phyloP scores from a whole-genome alignment of 2,329 filamentous ascomycete species.

The Pleomassaria siparia region DNA sequence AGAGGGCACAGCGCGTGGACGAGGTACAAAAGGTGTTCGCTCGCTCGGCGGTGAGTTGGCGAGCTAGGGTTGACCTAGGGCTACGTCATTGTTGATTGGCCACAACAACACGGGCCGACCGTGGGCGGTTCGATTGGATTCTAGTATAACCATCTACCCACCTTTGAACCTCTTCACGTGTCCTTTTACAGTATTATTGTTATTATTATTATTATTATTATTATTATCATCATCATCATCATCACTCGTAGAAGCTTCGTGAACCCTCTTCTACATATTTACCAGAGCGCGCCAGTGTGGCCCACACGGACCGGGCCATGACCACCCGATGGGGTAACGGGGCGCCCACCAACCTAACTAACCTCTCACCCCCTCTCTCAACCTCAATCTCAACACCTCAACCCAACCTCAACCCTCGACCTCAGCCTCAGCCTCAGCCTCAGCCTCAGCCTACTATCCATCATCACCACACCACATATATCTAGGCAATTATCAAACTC shows the following conservation, averaged over 20 bases:
- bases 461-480: too few relatives aligned
- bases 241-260: not conserved
- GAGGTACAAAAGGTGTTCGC: not conserved
- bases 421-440: not conserved
- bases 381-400: too few relatives aligned
- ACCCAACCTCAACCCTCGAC: not conserved
- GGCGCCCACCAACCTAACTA: not conserved
- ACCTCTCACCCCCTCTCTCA: not conserved
- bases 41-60: slow-evolving; percentile 1
- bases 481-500: not conserved
- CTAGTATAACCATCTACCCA: too few relatives aligned
- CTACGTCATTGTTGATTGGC: slow-evolving; percentile 6
- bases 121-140: slow-evolving; percentile 2
- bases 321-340: too few relatives aligned
- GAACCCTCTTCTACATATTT: not conserved
- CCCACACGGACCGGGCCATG: slow-evolving; percentile 1
- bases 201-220: too few relatives aligned
- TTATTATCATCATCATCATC: too few relatives aligned
- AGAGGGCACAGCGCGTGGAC: too few relatives aligned
- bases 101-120: not conserved
- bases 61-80: not conserved
- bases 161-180: too few relatives aligned
- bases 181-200: too few relatives aligned
- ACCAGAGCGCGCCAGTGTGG: not conserved
- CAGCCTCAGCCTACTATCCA: not conserved